Evolutionary conservation across 768 basidiomycete genomes (phyloP), one percentile per base, ranked within the genome.

Genomic region (Mycena rebaudengoi): DNA sequence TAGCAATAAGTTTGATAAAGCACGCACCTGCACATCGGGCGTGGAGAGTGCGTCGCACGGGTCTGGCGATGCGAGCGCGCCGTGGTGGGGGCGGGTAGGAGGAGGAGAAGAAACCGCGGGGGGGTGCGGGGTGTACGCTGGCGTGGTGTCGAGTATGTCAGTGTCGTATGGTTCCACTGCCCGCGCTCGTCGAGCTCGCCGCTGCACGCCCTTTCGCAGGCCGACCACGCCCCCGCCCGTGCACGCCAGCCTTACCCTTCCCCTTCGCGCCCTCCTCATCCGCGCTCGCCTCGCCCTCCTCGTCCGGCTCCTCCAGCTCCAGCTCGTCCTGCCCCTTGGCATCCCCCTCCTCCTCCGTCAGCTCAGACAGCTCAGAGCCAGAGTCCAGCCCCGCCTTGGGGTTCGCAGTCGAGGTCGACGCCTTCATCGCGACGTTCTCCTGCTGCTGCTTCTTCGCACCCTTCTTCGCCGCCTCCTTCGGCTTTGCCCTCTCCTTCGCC

Each of bases 291-390:
- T 60, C 64, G 58, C 78, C 74, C 41, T 75, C 70, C 67, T 70
- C 72, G 20, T 71, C 69, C 26, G 69, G 66, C 65, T 71, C 67
- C 58, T 71, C 68, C 64, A 71, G 69, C 55, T 62, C 62, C 54
- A 44, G 41, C 26, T 28, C 37, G 45, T 45, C 89, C 32, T 72
- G 69, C 64, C 69, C 69, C 41, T 53, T 62, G 50, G 45, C 43
- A 28, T 29, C 39, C 29, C 49, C 85, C 68, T 92, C 91, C 71
- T 93, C 91, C 71, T 94, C 91, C 16, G 91, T 93, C 73, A 94
- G 86, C 73, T 92, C 92, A 41, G 91, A 92, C 62, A 94, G 86
- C 78, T 93, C 92, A 5, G 91, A 92, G 75, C 86, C 91, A 67
- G 76, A 65, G 58, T 65, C 64, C 16, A 64, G 56, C 1, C 20